Percentiles rank a stretch among this genome's conserved stretches.
Evolutionary conservation across 2,329 filamentous ascomycete species (phyloP).

Genomic region (Aaosphaeria arxii): DNA sequence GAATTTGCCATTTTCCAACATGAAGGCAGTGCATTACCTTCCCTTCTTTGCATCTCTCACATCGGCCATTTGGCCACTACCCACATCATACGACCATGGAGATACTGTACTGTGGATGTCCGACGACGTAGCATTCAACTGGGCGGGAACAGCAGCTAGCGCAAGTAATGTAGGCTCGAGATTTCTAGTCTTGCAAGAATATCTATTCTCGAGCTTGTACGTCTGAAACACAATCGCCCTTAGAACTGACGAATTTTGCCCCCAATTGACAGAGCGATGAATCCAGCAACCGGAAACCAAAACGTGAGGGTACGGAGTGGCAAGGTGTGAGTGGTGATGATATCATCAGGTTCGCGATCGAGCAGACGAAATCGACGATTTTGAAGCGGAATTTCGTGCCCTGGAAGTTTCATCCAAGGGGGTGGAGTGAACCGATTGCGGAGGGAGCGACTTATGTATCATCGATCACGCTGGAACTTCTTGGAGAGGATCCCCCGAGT

Average conservation of each 20-base stretch:
- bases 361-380: conserved; percentile 60
- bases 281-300: neutral
- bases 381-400: conserved; percentile 69
- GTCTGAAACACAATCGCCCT: conserved; percentile 12
- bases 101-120: conserved; percentile 40
- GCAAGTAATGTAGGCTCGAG: conserved; percentile 26
- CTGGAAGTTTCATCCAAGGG: conserved; percentile 71
- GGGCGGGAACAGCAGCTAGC: conserved; percentile 20
- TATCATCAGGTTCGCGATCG: conserved; percentile 47
- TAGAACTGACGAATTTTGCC: conserved; percentile 15
- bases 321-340: conserved; percentile 41
- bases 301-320: conserved; percentile 42
- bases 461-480: conserved; percentile 62
- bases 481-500: conserved; percentile 49
- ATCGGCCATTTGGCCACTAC: conserved; percentile 44
- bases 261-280: conserved; percentile 7
- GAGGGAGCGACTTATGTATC: conserved; percentile 51
- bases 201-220: conserved; percentile 8
- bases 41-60: conserved; percentile 20
- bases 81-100: conserved; percentile 35
- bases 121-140: conserved; percentile 33
- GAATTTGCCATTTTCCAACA: conserved; percentile 4
- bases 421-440: conserved; percentile 60
- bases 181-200: conserved; percentile 6
- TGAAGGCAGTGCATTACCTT: conserved; percentile 18